Base-by-base conservation (phyloP, 371 early-diverging fungal species). In the Mucor piriformis region DNA sequence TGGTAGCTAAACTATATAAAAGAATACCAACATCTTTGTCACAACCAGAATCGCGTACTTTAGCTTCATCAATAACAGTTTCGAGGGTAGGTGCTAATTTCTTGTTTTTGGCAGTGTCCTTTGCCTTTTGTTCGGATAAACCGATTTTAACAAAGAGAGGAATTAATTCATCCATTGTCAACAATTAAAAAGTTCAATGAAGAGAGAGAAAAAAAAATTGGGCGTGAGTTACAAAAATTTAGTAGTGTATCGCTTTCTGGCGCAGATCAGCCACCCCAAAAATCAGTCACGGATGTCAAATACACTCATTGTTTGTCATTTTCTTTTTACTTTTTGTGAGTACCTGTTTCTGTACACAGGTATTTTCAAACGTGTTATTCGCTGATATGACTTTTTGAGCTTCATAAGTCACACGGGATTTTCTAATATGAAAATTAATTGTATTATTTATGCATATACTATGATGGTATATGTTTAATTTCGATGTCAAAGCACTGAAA, bases 31-130 rank as follows among this genome's bases (percentile, higher is more conserved):
- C 61, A 2, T 84, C 66, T 70, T 93, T 91, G 54, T 85, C 79
- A 44, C 83, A 81, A n/a, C 81, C 83, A 11, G 78, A 70, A 23
- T 84, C 73, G 29, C 77, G 77, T 54, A 83, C 81, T 15, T 88
- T 85, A 7, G 92, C 90, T 50, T 90, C 79, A 51, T 77, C 66
- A 49, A 88, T 87, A 23, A 81, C 76, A 25, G 58, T 70, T 58
- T 86, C 87, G 29, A 98, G 83, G 15, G 82, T 81, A 3, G 93
- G 89, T 6, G 93, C 89, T 8, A 97, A 74, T 73, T 96, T 97
- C 73, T 95, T 95, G 82, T 98, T 97, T 62, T 87, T 89, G 40
- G 90, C 93, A 0, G 96, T 95, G 66, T 97, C 97, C 73, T 91
- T 90, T 53, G 97, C 97, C 73, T 95, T 95, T 62, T 86, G 84